phyloP scores from a whole-genome alignment of 768 basidiomycete genomes.

The Daedalea quercina region DNA sequence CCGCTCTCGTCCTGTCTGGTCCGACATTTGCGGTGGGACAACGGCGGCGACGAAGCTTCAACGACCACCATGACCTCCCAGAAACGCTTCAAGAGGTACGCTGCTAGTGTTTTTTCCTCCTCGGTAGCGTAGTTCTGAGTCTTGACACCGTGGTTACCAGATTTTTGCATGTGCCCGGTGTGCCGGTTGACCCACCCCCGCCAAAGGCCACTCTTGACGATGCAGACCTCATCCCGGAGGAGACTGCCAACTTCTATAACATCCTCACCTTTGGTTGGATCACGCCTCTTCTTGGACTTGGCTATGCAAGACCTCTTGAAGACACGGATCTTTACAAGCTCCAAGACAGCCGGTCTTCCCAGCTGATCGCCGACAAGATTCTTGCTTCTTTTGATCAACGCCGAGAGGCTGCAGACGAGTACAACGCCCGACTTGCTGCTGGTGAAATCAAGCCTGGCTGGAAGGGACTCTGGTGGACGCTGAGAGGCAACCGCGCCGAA shows the following conservation, averaged over 20 bases:
- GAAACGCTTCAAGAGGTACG: neutral
- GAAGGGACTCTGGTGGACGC: constrained; percentile 47
- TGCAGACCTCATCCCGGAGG: constrained; percentile 58
- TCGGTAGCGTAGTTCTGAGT: neutral
- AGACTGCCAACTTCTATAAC: constrained; percentile 50
- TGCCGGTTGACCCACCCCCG: constrained; percentile 26
- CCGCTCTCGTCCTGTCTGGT: too few species aligned
- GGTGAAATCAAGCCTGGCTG: constrained; percentile 57
- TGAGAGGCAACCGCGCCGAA: constrained; percentile 44
- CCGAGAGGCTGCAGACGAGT: constrained; percentile 48
- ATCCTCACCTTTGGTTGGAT: constrained; percentile 73
- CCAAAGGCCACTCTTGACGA: constrained; percentile 53
- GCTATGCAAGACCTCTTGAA: constrained; percentile 77
- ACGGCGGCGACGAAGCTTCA: too few species aligned
- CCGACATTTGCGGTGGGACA: too few species aligned
- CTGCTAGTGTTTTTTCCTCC: neutral
- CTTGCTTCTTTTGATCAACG: constrained; percentile 57
- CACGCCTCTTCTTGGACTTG: constrained; percentile 60
- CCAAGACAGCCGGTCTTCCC: constrained; percentile 53
- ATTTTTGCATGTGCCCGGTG: constrained; percentile 15
- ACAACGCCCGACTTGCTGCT: constrained; percentile 61
- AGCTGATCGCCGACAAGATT: constrained; percentile 55
- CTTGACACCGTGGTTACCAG: neutral
- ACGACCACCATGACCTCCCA: too few species aligned
- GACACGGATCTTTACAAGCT: constrained; percentile 78